A percentile compares a stretch with the other conserved stretches of the same genome.
phyloP scores from a whole-genome alignment of 208 protist species.

The Trypanosoma conorhini region DNA sequence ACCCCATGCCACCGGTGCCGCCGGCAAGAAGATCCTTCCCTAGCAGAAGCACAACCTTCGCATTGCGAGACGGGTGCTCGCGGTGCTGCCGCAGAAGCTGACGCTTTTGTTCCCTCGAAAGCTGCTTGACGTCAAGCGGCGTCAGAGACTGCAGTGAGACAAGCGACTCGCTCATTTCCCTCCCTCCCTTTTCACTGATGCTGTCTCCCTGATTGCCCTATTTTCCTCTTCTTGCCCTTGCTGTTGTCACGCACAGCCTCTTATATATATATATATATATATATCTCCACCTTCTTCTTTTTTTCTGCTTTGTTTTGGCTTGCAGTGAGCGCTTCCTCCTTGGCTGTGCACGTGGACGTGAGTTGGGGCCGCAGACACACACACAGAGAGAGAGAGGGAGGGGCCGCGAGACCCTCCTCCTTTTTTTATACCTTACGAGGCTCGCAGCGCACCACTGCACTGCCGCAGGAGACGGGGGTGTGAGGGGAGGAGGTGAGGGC shows the following conservation, averaged over 20 bases:
- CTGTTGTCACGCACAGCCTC: no score
- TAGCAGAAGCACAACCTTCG: constrained; percentile 71
- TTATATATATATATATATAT: no score
- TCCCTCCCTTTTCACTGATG: background rate
- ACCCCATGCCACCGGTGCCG: constrained; percentile 46
- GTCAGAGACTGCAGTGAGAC: constrained; percentile 48
- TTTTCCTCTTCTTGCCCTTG: background rate
- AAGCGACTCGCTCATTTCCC: constrained; percentile 19
- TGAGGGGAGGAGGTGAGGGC: background rate
- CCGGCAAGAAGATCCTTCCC: constrained; percentile 75
- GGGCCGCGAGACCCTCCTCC: no score
- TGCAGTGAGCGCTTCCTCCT: no score
- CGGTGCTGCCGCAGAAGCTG: constrained; percentile 58
- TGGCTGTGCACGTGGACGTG: no score
- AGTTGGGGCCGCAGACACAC: no score
- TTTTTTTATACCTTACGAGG: no score
- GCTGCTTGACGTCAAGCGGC: constrained; percentile 74
- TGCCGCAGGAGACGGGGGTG: background rate
- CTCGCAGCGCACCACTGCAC: background rate
- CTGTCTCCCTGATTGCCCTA: background rate
- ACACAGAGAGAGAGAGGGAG: no score
- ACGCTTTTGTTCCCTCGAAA: constrained; percentile 66
- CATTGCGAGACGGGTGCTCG: constrained; percentile 44
- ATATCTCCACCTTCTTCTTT: no score
- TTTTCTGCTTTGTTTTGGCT: no score